phyloP scores from a whole-genome alignment of 306 rosid species.

The Cicer cuneatum region DNA sequence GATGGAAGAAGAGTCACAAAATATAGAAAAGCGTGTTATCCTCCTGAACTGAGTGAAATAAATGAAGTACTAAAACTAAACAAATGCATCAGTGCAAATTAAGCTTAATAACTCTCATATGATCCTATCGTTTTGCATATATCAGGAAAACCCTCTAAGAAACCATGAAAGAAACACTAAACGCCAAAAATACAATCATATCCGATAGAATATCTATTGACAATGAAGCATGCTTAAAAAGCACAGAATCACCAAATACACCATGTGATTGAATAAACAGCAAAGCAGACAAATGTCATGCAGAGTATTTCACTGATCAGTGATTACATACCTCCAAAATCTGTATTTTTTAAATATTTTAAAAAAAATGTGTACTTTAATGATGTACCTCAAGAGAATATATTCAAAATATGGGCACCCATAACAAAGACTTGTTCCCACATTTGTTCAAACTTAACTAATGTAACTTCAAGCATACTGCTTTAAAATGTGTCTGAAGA shows the following conservation, averaged over 20 bases:
- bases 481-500: conserved; percentile 10
- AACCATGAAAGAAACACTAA: conserved; percentile 32
- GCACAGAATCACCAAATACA: conserved; percentile 17
- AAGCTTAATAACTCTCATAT: conserved; percentile 7
- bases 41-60: neutral
- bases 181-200: conserved; percentile 8
- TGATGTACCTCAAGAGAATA: conserved; percentile 3
- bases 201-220: neutral
- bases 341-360: neutral
- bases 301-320: conserved; percentile 11
- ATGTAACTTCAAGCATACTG: conserved; percentile 14
- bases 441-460: conserved; percentile 10
- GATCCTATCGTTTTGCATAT: conserved; percentile 27
- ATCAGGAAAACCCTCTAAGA: conserved; percentile 21
- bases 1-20: conserved; percentile 12
- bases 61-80: conserved; percentile 2
- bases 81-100: conserved; percentile 26
- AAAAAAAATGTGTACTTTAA: neutral
- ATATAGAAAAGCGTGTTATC: conserved; percentile 5
- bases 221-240: conserved; percentile 24
- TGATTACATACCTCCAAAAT: conserved; percentile 3
- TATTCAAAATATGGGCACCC: conserved; percentile 3
- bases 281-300: conserved; percentile 16
- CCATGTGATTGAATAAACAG: conserved; percentile 20
- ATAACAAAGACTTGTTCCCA: neutral